Conservation (phyloP, 2,329 filamentous ascomycete species). For the Eutypella sp. region DNA sequence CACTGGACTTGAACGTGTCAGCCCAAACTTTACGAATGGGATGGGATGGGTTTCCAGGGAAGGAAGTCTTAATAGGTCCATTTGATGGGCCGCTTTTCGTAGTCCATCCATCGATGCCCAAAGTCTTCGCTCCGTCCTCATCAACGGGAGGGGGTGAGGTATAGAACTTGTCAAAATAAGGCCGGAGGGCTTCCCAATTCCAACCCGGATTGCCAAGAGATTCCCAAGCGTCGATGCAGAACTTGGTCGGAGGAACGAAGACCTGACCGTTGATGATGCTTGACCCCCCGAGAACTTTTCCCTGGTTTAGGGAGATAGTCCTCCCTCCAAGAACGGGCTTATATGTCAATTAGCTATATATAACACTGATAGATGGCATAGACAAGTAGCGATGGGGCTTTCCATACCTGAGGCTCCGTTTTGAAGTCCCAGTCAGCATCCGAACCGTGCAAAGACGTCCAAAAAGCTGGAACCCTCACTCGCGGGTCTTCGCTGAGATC, state of each 20-base stretch:
- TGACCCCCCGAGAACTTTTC: too few relatives aligned
- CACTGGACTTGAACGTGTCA: not conserved
- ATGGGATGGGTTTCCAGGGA: not conserved
- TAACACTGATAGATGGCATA: too few relatives aligned
- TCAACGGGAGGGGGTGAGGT: not conserved
- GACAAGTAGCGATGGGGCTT: too few relatives aligned
- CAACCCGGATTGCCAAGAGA: conserved; percentile 3
- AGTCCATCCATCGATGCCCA: not conserved
- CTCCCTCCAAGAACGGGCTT: too few relatives aligned
- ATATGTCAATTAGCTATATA: too few relatives aligned
- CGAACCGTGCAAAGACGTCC: conserved; percentile 1
- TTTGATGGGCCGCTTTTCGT: not conserved
- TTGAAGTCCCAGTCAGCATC: conserved; percentile 10
- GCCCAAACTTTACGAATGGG: conserved; percentile 3
- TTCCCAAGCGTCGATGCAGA: too few relatives aligned
- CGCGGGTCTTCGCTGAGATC: conserved; percentile 8
- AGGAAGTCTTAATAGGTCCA: conserved; percentile 4
- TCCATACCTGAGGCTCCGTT: conserved; percentile 9
- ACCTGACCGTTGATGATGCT: too few relatives aligned
- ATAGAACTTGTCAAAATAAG: conserved; percentile 1
- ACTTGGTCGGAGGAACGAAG: too few relatives aligned
- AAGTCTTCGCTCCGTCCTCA: not conserved
- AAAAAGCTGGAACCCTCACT: conserved; percentile 9
- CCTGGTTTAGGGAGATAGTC: too few relatives aligned
- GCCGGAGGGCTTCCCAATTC: conserved; percentile 3